Evolutionary conservation across 129 eudicot genomes (phyloP).

Genomic region (Deinandra increscens): DNA sequence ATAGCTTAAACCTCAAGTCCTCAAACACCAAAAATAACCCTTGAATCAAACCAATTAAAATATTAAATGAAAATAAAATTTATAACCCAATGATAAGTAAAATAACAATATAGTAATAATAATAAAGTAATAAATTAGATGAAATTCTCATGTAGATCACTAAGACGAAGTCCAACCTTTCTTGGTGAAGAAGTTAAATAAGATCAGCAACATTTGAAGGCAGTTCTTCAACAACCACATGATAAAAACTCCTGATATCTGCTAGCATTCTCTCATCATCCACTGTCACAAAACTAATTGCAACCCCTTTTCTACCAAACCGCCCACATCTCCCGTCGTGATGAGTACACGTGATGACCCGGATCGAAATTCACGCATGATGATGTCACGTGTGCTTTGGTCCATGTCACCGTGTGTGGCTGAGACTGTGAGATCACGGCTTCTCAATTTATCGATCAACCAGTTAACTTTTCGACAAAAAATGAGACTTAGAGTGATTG

Average conservation of each 20-base stretch:
- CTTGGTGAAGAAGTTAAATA: conserved; percentile 8
- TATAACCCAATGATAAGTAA: no score
- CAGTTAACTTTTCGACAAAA: conserved; percentile 47
- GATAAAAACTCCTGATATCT: conserved; percentile 44
- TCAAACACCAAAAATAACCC: no score
- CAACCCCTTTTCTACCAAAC: conserved; percentile 48
- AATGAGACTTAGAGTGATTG: conserved; percentile 55
- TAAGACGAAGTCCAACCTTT: not conserved
- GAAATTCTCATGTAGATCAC: no score
- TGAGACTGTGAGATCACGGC: conserved; percentile 56
- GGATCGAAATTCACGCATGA: conserved; percentile 48
- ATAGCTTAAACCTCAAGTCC: no score
- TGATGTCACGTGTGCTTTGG: conserved; percentile 48
- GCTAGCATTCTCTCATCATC: conserved; percentile 46
- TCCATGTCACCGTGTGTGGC: conserved; percentile 72
- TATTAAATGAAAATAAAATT: no score
- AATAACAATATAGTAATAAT: no score
- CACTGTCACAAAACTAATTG: conserved; percentile 37
- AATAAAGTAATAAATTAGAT: no score
- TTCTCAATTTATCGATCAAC: conserved; percentile 48
- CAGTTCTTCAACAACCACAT: conserved; percentile 34
- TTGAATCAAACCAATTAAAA: no score
- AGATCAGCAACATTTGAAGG: conserved; percentile 42
- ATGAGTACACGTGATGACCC: conserved; percentile 41
- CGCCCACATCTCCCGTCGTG: conserved; percentile 45